Evolutionary conservation across 352 stramenopile genomes (phyloP).

Genomic region (Phytophthora citrophthora): DNA sequence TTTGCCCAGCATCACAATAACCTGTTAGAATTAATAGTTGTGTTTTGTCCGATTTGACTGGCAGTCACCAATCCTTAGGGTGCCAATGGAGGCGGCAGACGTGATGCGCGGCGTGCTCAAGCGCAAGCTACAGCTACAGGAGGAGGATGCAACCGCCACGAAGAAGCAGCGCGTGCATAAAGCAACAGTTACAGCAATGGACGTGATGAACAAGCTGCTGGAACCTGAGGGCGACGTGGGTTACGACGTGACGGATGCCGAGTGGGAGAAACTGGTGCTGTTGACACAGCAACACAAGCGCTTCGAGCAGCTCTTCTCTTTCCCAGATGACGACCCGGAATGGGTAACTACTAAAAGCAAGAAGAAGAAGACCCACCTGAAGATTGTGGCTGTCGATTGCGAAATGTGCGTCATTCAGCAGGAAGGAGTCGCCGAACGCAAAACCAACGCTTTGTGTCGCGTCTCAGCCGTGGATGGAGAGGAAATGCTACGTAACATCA

Average conservation of each 20-base stretch:
- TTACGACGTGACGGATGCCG: conserved; percentile 58
- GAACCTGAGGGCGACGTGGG: conserved; percentile 48
- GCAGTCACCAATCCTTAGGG: conserved; percentile 2
- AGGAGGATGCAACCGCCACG: conserved; percentile 7
- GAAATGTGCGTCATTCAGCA: conserved; percentile 84
- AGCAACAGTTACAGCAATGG: conserved; percentile 66
- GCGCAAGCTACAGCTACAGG: conserved; percentile 32
- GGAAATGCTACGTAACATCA: conserved; percentile 72
- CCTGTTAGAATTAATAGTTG: background rate
- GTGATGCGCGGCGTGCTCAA: conserved; percentile 42
- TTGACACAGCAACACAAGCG: conserved; percentile 64
- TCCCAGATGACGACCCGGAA: conserved; percentile 42
- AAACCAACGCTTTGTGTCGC: conserved; percentile 72
- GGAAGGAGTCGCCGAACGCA: conserved; percentile 29
- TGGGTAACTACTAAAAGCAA: conserved; percentile 74
- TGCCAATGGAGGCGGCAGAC: conserved; percentile 12
- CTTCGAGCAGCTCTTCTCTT: conserved; percentile 68
- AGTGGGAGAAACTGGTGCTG: conserved; percentile 77
- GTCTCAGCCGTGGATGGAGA: conserved; percentile 86
- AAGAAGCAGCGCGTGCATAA: conserved; percentile 77
- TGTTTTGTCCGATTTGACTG: conserved; percentile 38
- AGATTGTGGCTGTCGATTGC: conserved; percentile 84
- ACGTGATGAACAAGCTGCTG: conserved; percentile 75
- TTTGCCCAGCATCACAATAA: background rate
- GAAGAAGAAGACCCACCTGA: conserved; percentile 65